Base-by-base conservation (phyloP, 2,329 filamentous ascomycete genomes). In the Onygenales sp. region DNA sequence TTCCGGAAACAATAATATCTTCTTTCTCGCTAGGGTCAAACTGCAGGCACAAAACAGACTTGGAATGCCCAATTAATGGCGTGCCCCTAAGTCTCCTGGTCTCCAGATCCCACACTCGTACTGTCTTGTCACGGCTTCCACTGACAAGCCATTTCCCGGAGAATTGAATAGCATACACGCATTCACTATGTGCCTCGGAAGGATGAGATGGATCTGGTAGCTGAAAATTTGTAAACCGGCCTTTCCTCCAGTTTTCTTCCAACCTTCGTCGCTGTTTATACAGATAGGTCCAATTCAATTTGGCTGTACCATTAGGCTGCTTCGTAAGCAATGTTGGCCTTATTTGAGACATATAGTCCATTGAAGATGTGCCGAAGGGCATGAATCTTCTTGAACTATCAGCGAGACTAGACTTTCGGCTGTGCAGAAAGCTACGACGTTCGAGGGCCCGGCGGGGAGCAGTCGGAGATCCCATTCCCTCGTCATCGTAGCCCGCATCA, bases 141-240 rank as follows among this genome's bases (percentile, higher is more conserved):
- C 91, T 97, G 49, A 97, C 92, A 8, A 98, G 78, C 67, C 86
- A 93, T 58, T 89, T 85, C 1, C 85, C 79, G 52, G 86, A 86
- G 64, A 92, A 95, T 67, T 98, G 92, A 51, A 98, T 83, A 2
- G 89, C 92, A 69, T 98, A 98, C 10, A 98, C 90, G 67, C 91
- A 97, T 65, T 97, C 92, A 17, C 78, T 79, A 66, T 98, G 93
- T 0, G 88, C 89, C 66, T 97, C 92, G 35, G 87, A 79, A 1
- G 83, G 83, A 62, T 90, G 78, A 39, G 82, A 78, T 0, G 90
- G 90, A 63, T 95, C 89, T 0, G 93, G 93, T 1, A 98, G 79
- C 66, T 94, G 89, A 63, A 97, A 97, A 58, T 91, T 94, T 2
- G 78, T 82, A 66, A 81, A 95, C 54, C 83, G 85, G 3, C 88